Base-by-base conservation (phyloP, 2,329 filamentous ascomycete species). In the Moelleriella libera region DNA sequence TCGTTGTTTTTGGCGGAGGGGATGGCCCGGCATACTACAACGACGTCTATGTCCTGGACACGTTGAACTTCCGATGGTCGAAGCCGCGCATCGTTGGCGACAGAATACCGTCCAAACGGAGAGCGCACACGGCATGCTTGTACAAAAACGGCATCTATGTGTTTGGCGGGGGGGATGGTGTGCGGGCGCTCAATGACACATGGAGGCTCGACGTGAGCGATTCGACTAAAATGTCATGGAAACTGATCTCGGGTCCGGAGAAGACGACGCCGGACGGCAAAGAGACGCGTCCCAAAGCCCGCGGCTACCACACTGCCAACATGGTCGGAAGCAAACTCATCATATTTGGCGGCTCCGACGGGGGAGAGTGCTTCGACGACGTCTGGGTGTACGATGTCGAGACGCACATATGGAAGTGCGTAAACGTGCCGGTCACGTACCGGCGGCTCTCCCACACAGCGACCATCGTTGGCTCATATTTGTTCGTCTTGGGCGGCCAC, bases 341-440 rank as follows among this genome's bases (percentile, higher is more conserved):
- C 60, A 79, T 85, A 55, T 84, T 76, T 59, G 81, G 81, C 40
- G 81, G 81, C 34, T 82, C 78, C 3, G 81, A 85, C 59, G 81
- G 81, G 53, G 78, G 78, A 46, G 80, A 84, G 62, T 85, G 81
- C 63, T 85, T 85, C 63, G 75, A 80, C 58, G 81, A 85, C 57
- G 80, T 85, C 41, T 85, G 81, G 81, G 75, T 85, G 31, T 84
- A 83, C 63, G 80, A 85, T 58, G 75, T 83, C 5, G 80, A 84
- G 45, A 72, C 69, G 40, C 69, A 74, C 49, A 53, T 67, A 29
- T 85, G 82, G 78, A 76, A 73, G 50, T 58, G 67, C 6, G 80
- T 83, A 48, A 60, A 67, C 49, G 79, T 83, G 29, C 71, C 78
- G 21, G 59, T 76, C 37, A 76, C 76, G n/a, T 82, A 73, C 60